A percentile compares a stretch with the other conserved stretches of the same genome.
Evolutionary conservation across 352 stramenopile genomes (phyloP).

Genomic region (Thraustotheca clavata): DNA sequence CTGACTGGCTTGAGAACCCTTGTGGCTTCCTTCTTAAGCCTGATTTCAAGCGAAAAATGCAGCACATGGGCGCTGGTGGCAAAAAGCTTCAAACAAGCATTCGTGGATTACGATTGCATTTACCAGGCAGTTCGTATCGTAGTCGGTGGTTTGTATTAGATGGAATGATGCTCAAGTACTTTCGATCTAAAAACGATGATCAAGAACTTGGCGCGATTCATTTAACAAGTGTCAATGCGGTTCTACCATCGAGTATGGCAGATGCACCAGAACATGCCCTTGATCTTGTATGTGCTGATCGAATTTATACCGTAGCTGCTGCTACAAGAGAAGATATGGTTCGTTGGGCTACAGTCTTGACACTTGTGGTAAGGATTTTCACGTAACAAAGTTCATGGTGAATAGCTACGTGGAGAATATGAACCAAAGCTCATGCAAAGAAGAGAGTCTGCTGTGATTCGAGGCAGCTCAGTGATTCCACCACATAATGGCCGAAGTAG

Average conservation of each 20-base stretch:
- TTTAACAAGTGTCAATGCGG: conserved; percentile 76
- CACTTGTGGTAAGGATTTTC: conserved; percentile 51
- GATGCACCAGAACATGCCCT: conserved; percentile 77
- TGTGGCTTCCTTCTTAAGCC: conserved; percentile 83
- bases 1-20: conserved; percentile 84
- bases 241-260: conserved; percentile 81
- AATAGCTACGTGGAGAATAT: conserved; percentile 71
- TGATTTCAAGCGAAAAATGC: conserved; percentile 81
- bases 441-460: conserved; percentile 79
- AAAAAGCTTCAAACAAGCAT: conserved; percentile 68
- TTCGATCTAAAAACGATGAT: conserved; percentile 80
- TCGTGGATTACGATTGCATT: conserved; percentile 59
- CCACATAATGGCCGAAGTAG: conserved; percentile 59
- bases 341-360: conserved; percentile 80
- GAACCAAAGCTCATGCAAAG: conserved; percentile 85
- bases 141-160: conserved; percentile 84
- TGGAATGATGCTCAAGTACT: conserved; percentile 84
- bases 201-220: conserved; percentile 84
- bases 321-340: conserved; percentile 85
- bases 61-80: conserved; percentile 73
- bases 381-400: not conserved
- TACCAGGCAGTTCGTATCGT: conserved; percentile 72
- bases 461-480: conserved; percentile 74
- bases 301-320: conserved; percentile 81
- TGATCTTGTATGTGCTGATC: conserved; percentile 78